These are phyloP conservation scores for Citrus cavaleriei DNA, from an alignment of 345 rosid genomes.

Conservation along the genomic window DNA sequence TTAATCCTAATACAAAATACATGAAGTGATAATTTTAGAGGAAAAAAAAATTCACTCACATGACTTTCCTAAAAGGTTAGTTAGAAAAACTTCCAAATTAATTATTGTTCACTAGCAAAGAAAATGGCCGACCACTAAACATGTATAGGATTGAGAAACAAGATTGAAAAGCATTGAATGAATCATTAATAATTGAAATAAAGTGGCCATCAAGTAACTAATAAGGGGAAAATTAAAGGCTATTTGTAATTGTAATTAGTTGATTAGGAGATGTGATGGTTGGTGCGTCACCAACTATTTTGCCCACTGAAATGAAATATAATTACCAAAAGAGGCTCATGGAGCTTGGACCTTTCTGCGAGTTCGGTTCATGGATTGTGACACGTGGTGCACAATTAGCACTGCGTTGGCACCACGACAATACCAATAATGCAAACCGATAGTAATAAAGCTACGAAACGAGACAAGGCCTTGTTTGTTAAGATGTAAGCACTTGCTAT, in stretches of 20 bases:
- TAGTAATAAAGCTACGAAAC: background rate
- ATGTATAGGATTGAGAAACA: background rate
- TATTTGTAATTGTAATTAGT: background rate
- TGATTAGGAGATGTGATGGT: slow-evolving; percentile 1
- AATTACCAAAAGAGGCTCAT: background rate
- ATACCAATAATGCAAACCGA: background rate
- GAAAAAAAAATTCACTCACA: background rate
- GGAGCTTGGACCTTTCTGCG: background rate
- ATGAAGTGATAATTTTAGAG: background rate
- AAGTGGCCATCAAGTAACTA: background rate
- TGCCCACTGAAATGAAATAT: background rate
- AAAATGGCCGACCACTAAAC: background rate
- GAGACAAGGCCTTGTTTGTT: slow-evolving; percentile 16
- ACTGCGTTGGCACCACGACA: background rate
- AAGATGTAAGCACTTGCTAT: background rate
- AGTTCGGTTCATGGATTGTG: background rate
- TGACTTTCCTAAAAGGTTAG: too few species aligned
- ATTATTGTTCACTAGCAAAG: background rate
- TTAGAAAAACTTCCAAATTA: background rate
- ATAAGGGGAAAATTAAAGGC: background rate
- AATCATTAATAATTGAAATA: background rate
- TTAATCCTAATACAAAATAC: too few species aligned
- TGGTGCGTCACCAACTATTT: background rate
- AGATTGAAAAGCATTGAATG: background rate
- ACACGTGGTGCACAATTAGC: background rate